These are phyloP conservation scores for Pseudocercospora fuligena DNA, from an alignment of 2,329 filamentous ascomycete genomes.

Conservation along the genomic window DNA sequence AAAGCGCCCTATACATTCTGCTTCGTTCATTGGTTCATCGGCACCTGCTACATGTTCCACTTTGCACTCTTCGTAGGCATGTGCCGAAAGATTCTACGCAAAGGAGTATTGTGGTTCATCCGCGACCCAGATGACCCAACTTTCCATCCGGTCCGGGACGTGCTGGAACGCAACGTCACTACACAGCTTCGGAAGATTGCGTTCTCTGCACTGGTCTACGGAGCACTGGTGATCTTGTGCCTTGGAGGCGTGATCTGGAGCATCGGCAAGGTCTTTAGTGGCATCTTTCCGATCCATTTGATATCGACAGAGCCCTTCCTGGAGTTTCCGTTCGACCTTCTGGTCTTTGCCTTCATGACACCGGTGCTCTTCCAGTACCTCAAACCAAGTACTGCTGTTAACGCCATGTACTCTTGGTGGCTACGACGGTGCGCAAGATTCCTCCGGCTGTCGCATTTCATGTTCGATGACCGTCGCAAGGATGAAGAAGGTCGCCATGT, in stretches of 20 bases:
- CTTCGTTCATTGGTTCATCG: slow-evolving; percentile 98
- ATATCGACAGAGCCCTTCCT: slow-evolving; percentile 89
- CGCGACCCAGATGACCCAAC: slow-evolving; percentile 97
- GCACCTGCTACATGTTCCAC: slow-evolving; percentile 99
- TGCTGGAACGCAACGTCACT: slow-evolving; percentile 87
- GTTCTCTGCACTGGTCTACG: slow-evolving; percentile 95
- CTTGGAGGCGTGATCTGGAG: slow-evolving; percentile 95
- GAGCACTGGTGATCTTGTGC: slow-evolving; percentile 87
- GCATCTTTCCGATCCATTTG: slow-evolving; percentile 88
- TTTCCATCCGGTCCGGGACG: slow-evolving; percentile 96
- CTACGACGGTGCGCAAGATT: slow-evolving; percentile 82
- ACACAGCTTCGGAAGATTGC: slow-evolving; percentile 95
- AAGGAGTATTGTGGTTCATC: slow-evolving; percentile 95
- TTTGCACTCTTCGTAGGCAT: slow-evolving; percentile 98
- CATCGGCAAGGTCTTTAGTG: slow-evolving; percentile 69
- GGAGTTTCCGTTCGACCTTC: slow-evolving; percentile 89
- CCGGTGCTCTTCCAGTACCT: slow-evolving; percentile 83
- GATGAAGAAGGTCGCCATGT: slow-evolving; percentile 76
- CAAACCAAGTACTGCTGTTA: slow-evolving; percentile 81
- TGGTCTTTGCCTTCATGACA: slow-evolving; percentile 97
- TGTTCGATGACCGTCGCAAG: slow-evolving; percentile 80
- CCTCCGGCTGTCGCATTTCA: slow-evolving; percentile 85
- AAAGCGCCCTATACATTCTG: slow-evolving; percentile 85
- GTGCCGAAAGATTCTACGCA: slow-evolving; percentile 97
- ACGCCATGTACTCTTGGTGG: slow-evolving; percentile 93